phyloP scores from a whole-genome alignment of 768 basidiomycete species.

The Agaricus blazei region DNA sequence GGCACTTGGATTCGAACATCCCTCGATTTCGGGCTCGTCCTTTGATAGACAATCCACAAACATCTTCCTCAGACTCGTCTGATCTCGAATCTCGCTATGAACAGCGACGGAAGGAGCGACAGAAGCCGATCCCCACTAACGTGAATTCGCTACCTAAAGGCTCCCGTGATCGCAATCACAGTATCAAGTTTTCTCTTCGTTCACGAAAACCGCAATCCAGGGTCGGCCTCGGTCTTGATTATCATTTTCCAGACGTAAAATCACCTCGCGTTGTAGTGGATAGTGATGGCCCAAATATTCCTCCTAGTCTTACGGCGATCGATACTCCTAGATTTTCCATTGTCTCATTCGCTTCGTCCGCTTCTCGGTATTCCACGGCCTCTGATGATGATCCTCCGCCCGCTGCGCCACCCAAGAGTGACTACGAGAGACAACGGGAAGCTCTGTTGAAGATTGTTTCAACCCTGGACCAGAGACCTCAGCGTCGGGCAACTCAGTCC shows the following conservation, averaged over 20 bases:
- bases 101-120: conserved; percentile 27
- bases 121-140: conserved; percentile 42
- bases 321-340: not conserved
- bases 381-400: not conserved
- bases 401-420: not conserved
- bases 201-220: conserved; percentile 16
- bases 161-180: conserved; percentile 17
- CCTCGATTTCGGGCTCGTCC: conserved; percentile 27
- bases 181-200: conserved; percentile 21
- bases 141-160: conserved; percentile 28
- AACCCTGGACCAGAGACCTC: not conserved
- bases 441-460: not conserved
- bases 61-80: conserved; percentile 32
- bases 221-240: conserved; percentile 18
- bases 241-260: conserved; percentile 12
- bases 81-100: conserved; percentile 40
- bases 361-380: not conserved
- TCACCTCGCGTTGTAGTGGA: not conserved
- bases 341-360: not conserved
- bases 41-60: conserved; percentile 17
- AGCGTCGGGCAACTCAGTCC: not conserved
- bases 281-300: not conserved
- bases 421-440: not conserved
- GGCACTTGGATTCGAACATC: conserved; percentile 24
- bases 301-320: not conserved